Evolutionary conservation across 176 grass and related monocot genomes (phyloP).

Genomic region (Oryza nivara): DNA sequence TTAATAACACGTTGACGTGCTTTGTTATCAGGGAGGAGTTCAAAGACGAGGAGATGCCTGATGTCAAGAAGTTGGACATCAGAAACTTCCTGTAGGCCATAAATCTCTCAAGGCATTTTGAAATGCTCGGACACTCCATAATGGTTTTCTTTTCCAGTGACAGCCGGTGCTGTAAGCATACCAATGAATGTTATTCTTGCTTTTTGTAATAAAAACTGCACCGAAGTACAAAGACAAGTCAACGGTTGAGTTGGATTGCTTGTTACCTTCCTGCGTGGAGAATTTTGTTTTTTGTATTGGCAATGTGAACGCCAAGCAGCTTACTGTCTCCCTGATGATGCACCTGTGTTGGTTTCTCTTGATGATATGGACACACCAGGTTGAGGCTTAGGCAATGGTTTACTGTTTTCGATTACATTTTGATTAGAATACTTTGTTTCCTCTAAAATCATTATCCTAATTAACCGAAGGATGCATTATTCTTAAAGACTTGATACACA

Average conservation of each 20-base stretch:
- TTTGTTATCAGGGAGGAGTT: constrained; percentile 83
- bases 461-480: background rate
- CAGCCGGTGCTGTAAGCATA: constrained; percentile 41
- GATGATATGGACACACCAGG: constrained; percentile 9
- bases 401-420: too few species aligned
- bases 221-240: constrained; percentile 42
- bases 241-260: constrained; percentile 26
- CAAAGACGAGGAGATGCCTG: constrained; percentile 87
- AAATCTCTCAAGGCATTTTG: constrained; percentile 12
- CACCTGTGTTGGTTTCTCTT: constrained; percentile 4
- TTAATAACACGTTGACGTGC: background rate
- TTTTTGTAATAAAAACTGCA: constrained; percentile 62
- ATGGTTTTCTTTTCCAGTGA: constrained; percentile 39
- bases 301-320: background rate
- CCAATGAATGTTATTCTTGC: constrained; percentile 35
- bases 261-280: constrained; percentile 3
- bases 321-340: constrained; percentile 12
- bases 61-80: constrained; percentile 79
- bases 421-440: too few species aligned
- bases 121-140: background rate
- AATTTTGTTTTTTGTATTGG: background rate
- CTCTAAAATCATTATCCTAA: too few species aligned
- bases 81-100: constrained; percentile 70
- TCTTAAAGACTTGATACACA: background rate
- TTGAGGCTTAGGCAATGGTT: constrained; percentile 3